Base-by-base conservation (phyloP, 306 rosid genomes). In the Medicago arabica region DNA sequence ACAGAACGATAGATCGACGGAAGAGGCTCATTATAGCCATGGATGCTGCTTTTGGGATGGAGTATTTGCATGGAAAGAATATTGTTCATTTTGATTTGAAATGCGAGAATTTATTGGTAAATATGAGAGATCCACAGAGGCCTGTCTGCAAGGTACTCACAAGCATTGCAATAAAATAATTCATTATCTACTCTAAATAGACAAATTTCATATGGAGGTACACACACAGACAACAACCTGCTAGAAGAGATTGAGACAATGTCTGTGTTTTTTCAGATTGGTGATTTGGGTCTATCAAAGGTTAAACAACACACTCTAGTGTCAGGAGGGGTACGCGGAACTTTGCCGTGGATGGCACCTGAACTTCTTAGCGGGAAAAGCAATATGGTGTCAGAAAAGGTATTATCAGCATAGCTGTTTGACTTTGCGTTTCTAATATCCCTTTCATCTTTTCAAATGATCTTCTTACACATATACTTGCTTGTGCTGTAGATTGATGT, bases 21-120 rank as follows among this genome's bases (percentile, higher is more conserved):
- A 96, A 96, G 85, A 88, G 99, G 82, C 92, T 96, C 72, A 96
- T 96, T 84, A 96, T 96, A 72, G 97, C 96, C 19, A 92, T 92
- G 99, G 99, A 96, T 89, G 97, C 99, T 85, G 97, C 99, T 77
- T 92, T 96, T 81, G 99, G 99, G 75, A 96, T 96, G 99, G 99
- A 96, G 82, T 96, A 96, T 83, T 83, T 96, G 88, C 99, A 96
- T 75, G 98, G 89, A 67, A 96, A 92, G 89, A 86, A 89, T 80
- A 89, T 96, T 75, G 99, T 96, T 38, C 99, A 96, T 89, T 96
- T 96, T 87, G 99, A 96, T 88, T 87, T 96, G 88, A 96, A 95
- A 81, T 96, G 98, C 60, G 99, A 92, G 87, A 96, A 96, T 87
- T 88, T 96, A 63, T 79, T 96, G 53, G 99, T 96, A 44, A 96